Percentiles rank a stretch among this genome's conserved stretches.
phyloP scores from a whole-genome alignment of 2,329 filamentous ascomycete species.

The Paecilomyces dactylethromorphus region DNA sequence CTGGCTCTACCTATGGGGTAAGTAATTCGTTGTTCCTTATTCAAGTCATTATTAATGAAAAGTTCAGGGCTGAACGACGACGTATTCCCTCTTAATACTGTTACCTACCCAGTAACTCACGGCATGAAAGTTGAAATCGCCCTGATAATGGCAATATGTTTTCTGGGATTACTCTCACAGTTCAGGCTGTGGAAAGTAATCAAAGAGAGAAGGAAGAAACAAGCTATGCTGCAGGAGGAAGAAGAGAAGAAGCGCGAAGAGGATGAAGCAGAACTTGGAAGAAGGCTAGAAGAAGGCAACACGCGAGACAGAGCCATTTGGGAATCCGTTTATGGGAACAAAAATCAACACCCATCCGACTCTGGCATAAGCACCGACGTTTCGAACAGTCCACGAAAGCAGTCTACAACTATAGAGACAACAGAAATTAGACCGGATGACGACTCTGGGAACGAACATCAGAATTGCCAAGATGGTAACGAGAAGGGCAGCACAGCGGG shows the following conservation, averaged over 20 bases:
- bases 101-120: conserved; percentile 77
- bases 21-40: conserved; percentile 19
- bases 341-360: conserved; percentile 23
- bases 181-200: conserved; percentile 80
- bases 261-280: conserved; percentile 65
- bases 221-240: conserved; percentile 40
- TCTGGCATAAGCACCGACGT: conserved; percentile 41
- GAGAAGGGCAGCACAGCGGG: background rate
- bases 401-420: background rate
- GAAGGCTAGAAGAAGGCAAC: conserved; percentile 45
- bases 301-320: conserved; percentile 50
- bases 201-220: conserved; percentile 44
- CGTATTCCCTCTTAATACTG: conserved; percentile 69
- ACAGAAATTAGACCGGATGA: background rate
- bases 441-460: background rate
- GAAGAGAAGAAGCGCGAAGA: conserved; percentile 51
- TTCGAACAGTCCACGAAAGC: background rate
- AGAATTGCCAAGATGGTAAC: conserved; percentile 5
- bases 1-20: conserved; percentile 85
- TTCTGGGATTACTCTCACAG: conserved; percentile 76
- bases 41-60: conserved; percentile 9
- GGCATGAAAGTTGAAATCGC: conserved; percentile 83
- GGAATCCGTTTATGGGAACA: conserved; percentile 71
- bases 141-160: conserved; percentile 64
- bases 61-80: conserved; percentile 61